Evolutionary conservation across 2,329 filamentous ascomycete genomes (phyloP).

Genomic region (Zarea fungicola): DNA sequence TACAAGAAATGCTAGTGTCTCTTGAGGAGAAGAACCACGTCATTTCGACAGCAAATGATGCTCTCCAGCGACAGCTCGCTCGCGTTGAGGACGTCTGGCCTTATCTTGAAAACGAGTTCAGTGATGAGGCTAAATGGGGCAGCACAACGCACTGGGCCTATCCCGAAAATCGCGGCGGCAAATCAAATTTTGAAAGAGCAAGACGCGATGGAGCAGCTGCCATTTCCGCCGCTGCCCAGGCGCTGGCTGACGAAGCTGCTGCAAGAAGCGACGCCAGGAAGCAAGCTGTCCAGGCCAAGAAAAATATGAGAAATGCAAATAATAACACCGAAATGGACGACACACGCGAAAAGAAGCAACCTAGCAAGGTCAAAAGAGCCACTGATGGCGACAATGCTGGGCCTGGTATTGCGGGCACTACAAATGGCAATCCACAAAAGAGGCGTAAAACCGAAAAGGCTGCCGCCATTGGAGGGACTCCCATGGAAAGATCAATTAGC

Average conservation of each 20-base stretch:
- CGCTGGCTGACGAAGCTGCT: slow-evolving; percentile 77
- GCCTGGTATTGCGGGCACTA: slow-evolving; percentile 55
- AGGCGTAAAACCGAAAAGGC: slow-evolving; percentile 76
- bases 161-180: slow-evolving; percentile 68
- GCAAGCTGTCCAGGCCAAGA: slow-evolving; percentile 73
- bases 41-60: slow-evolving; percentile 85
- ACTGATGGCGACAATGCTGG: slow-evolving; percentile 52
- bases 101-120: slow-evolving; percentile 82
- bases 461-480: slow-evolving; percentile 39
- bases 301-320: slow-evolving; percentile 63
- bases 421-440: slow-evolving; percentile 58
- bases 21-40: slow-evolving; percentile 98
- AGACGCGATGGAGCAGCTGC: slow-evolving; percentile 73
- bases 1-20: slow-evolving; percentile 80
- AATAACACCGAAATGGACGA: slow-evolving; percentile 80
- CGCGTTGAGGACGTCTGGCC: slow-evolving; percentile 86
- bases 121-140: slow-evolving; percentile 88
- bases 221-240: slow-evolving; percentile 70
- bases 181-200: slow-evolving; percentile 66
- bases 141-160: slow-evolving; percentile 95
- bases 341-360: slow-evolving; percentile 59
- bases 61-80: slow-evolving; percentile 75
- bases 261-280: slow-evolving; percentile 79
- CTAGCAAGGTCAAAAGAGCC: slow-evolving; percentile 59
- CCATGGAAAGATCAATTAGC: slow-evolving; percentile 66